A percentile compares a stretch with the other conserved stretches of the same genome.
phyloP scores from a whole-genome alignment of 768 basidiomycete genomes.

The Podaxis sp. region DNA sequence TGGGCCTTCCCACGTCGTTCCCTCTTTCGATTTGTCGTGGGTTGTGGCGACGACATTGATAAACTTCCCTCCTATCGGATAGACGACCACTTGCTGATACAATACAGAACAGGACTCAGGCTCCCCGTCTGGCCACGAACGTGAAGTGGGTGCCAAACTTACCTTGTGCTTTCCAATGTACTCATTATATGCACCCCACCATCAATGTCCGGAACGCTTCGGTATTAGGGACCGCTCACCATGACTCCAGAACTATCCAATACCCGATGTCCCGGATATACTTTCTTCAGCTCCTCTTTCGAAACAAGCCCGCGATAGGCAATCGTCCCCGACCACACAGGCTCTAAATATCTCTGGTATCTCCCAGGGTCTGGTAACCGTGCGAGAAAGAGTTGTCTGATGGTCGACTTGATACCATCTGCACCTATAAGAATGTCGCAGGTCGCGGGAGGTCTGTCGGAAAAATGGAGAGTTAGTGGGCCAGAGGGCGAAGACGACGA shows the following conservation, averaged over 20 bases:
- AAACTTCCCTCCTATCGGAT: constrained; percentile 47
- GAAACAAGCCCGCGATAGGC: constrained; percentile 36
- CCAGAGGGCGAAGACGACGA: neutral
- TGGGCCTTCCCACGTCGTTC: constrained; percentile 19
- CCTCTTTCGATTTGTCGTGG: constrained; percentile 15
- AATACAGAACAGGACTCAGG: neutral
- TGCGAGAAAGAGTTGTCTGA: constrained; percentile 17
- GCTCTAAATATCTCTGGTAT: constrained; percentile 25
- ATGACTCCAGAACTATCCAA: constrained; percentile 20
- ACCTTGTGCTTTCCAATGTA: constrained; percentile 25
- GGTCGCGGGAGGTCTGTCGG: constrained; percentile 24
- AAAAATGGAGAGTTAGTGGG: constrained; percentile 26
- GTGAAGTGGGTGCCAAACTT: neutral
- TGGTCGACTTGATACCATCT: constrained; percentile 23
- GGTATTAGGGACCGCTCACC: constrained; percentile 2
- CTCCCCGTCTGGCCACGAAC: neutral
- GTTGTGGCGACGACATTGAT: constrained; percentile 49
- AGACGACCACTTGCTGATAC: constrained; percentile 43
- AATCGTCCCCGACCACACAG: constrained; percentile 35
- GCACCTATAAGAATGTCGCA: constrained; percentile 37
- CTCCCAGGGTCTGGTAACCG: neutral
- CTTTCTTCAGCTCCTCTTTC: constrained; percentile 21
- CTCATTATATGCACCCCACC: constrained; percentile 3
- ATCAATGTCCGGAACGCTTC: neutral
- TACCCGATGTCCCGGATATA: constrained; percentile 24